Base-by-base conservation (phyloP, 495 filamentous ascomycete genomes). In the Penicillium chermesinum region DNA sequence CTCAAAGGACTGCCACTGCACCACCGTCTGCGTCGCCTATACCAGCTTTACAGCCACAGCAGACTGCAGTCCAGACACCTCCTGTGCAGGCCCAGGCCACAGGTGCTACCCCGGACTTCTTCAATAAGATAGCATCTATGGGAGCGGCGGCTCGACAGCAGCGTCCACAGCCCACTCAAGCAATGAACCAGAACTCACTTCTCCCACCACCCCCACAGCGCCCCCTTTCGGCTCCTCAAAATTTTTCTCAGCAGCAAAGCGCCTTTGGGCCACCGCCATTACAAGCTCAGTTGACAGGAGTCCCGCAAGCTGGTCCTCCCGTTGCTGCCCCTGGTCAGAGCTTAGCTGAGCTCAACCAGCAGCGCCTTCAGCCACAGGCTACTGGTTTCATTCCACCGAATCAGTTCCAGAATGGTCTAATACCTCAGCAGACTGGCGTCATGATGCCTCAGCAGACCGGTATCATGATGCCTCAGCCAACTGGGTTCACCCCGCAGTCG, bases 211-310 rank as follows among this genome's bases (percentile, higher is more conserved):
- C 89, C 17, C 91, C 91, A 22, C 80, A 79, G 38, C 78, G 93
- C 41, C 87, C 93, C 2, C 74, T 93, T 4, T 96, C 91, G 14
- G 94, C 91, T 8, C 93, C 93, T 17, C 88, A 91, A 61, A 86
- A 89, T 27, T 82, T 82, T 43, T 64, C 71, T 34, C 87, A 87
- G 53, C 82, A 84, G 47, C 82, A 82, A 41, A 90, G 74, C 62
- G 75, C 74, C 2, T 91, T 95, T 58, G 78, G 80, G 7, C 69
- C 85, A 21, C 83, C 87, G 40, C 80, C 86, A 13, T 65, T 96
- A 53, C 87, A 93, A 55, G 85, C 90, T 18, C 89, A 95, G 62
- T 75, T 90, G 60, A 97, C 93, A 0, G 93, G 93, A 7, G 72
- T 81, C 41, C 70, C 72, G 47, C 65, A 68, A 25, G 63, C 60